Percentiles rank a stretch among this genome's conserved stretches.
Conservation (phyloP, 192 early-diverging fungal genomes). For the Irineochytrium annulatum region DNA sequence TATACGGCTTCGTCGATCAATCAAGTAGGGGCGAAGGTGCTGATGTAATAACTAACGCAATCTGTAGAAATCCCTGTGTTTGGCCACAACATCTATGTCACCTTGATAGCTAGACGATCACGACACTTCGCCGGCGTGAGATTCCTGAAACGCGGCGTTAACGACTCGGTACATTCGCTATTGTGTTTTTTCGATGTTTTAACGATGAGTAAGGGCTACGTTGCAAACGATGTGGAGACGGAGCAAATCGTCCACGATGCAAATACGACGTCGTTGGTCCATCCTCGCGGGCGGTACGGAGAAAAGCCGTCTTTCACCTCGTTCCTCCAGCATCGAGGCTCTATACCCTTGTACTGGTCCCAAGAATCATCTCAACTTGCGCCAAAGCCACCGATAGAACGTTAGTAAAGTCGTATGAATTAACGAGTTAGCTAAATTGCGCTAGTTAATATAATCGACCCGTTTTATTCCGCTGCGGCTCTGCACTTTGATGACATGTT, state of each 20-base stretch:
- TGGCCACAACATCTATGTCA: slow-evolving; percentile 86
- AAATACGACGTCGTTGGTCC: slow-evolving; percentile 81
- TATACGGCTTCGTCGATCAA: slow-evolving; percentile 98
- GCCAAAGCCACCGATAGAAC: slow-evolving; percentile 86
- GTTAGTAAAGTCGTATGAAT: slow-evolving; percentile 28
- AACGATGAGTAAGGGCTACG: slow-evolving; percentile 68
- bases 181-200: slow-evolving; percentile 21
- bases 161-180: slow-evolving; percentile 59
- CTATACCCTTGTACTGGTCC: slow-evolving; percentile 93
- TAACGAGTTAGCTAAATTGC: background rate
- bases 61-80: slow-evolving; percentile 75
- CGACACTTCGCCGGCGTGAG: slow-evolving; percentile 93
- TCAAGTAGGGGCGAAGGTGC: slow-evolving; percentile 54
- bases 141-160: slow-evolving; percentile 92
- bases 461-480: slow-evolving; percentile 87
- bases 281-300: slow-evolving; percentile 40
- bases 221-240: slow-evolving; percentile 98
- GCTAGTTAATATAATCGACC: slow-evolving; percentile 80
- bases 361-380: slow-evolving; percentile 90
- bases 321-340: slow-evolving; percentile 96
- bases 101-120: slow-evolving; percentile 91
- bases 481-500: slow-evolving; percentile 93
- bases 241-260: slow-evolving; percentile 96
- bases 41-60: background rate
- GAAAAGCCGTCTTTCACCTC: slow-evolving; percentile 74